Percentiles rank a stretch among this genome's conserved stretches.
Conservation (phyloP, 768 basidiomycete genomes). For the Auricularia sp. region DNA sequence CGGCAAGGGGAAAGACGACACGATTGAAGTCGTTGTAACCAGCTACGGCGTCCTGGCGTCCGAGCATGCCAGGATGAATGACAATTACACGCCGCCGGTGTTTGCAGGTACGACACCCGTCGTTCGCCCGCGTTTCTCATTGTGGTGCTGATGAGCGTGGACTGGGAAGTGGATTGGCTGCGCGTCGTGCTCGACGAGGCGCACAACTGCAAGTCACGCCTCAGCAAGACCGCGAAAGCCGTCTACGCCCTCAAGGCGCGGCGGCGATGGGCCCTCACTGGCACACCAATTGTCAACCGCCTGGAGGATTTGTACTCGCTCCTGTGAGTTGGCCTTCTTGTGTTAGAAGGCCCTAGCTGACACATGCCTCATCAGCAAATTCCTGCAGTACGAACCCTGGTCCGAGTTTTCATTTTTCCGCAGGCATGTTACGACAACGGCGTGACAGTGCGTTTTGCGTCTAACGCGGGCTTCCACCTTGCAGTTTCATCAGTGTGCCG, state of each 20-base stretch:
- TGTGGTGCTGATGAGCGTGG: constrained; percentile 4
- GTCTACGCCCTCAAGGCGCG: constrained; percentile 75
- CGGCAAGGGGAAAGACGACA: constrained; percentile 36
- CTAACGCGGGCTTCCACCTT: constrained; percentile 4
- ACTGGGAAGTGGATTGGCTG: constrained; percentile 59
- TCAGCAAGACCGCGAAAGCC: constrained; percentile 79
- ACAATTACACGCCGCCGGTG: constrained; percentile 37
- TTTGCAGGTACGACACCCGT: constrained; percentile 50
- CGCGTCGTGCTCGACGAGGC: constrained; percentile 87
- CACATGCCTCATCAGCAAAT: constrained; percentile 40
- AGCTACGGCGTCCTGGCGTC: constrained; percentile 89
- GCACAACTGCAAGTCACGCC: constrained; percentile 86
- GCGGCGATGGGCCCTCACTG: constrained; percentile 86
- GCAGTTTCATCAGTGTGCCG: constrained; percentile 81
- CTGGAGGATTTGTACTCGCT: constrained; percentile 87
- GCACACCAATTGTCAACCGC: constrained; percentile 93
- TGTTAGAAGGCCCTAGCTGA: not conserved
- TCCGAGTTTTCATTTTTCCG: constrained; percentile 82
- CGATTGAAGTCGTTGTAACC: constrained; percentile 75
- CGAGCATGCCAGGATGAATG: constrained; percentile 61
- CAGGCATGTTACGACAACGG: constrained; percentile 36
- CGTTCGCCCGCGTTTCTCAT: constrained; percentile 11
- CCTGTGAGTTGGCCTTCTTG: constrained; percentile 30
- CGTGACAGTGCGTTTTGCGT: not conserved
- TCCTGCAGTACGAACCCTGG: constrained; percentile 72